Evolutionary conservation across 2,329 filamentous ascomycete species (phyloP), one percentile per base, ranked within the genome.

Genomic region (Aureobasidium leucospermi): DNA sequence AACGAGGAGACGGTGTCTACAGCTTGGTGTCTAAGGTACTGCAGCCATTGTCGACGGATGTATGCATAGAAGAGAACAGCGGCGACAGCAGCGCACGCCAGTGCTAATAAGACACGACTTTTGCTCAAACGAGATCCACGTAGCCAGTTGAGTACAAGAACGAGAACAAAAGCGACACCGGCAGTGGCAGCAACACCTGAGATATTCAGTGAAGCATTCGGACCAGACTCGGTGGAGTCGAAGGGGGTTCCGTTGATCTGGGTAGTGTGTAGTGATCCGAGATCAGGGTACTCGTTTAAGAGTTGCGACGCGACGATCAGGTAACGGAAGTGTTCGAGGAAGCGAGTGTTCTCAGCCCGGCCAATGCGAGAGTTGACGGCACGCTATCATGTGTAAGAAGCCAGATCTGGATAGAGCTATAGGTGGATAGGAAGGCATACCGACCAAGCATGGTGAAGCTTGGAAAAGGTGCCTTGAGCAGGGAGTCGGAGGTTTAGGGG

Each of bases 251-350:
- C 48, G 6, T 57, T 45, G 39, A 60, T 47, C 19, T 45, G 48
- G 1, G 73, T 68, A 10, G 71, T 60, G 38, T 73, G 73, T 45
- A 77, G 62, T 13, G 74, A 69, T 31, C 72, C 74, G 62, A 76
- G 74, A 56, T 74, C 73, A 8, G 72, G 66, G 65, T 88, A 82
- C 42, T 88, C 88, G 67, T 85, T 90, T 42, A 96, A 79, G 13
- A 96, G 81, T 71, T 96, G 91, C 23, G 92, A 96, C 53, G 91
- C 91, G 68, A 96, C 88, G 64, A 96, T 89, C 23, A 89, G 88
- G 74, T 96, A 96, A 64, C 92, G 88, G 69, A 96, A 96, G 69
- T 91, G 88, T 74, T 96, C 92, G 61, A 96, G 81, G 68, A 96
- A 96, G 65, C 86, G 86, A 65, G 87, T 82, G 70, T 92, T 95